Evolutionary conservation across 345 rosid genomes (phyloP).

Genomic region (Aegle marmelos): DNA sequence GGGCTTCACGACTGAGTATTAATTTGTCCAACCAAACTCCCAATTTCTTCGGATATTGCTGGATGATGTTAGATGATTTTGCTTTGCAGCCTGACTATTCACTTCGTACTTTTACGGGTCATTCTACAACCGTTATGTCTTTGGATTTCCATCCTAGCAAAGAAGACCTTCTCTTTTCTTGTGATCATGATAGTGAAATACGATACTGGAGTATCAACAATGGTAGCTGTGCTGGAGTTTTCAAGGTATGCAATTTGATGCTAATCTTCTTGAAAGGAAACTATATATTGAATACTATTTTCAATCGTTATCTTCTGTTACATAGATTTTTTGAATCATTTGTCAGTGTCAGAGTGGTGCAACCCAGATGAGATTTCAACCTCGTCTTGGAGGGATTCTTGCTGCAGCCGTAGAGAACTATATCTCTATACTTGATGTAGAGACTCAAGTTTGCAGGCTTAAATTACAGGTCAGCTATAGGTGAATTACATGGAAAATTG

Average conservation of each 20-base stretch:
- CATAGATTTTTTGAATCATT: not conserved
- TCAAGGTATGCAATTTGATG: constrained; percentile 37
- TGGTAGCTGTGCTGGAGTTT: constrained; percentile 55
- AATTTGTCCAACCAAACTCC: not conserved
- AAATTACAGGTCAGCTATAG: constrained; percentile 45
- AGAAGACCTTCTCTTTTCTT: constrained; percentile 67
- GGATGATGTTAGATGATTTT: constrained; percentile 1
- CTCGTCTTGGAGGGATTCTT: constrained; percentile 52
- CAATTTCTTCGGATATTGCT: not conserved
- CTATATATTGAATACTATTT: not conserved
- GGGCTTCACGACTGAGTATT: not conserved
- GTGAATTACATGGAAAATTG: not conserved
- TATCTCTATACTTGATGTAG: constrained; percentile 59
- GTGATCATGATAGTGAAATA: constrained; percentile 55
- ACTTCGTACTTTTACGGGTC: constrained; percentile 53
- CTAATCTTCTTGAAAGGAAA: not conserved
- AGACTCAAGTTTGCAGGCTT: constrained; percentile 42
- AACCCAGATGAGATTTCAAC: constrained; percentile 58
- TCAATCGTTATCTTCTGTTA: not conserved
- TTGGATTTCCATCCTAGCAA: constrained; percentile 69
- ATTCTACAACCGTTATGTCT: constrained; percentile 59
- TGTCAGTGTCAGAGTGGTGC: constrained; percentile 46
- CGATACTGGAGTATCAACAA: constrained; percentile 75
- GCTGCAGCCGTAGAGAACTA: constrained; percentile 56
- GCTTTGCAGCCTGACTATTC: constrained; percentile 54